Percentiles rank a stretch among this genome's conserved stretches.
Conservation (phyloP, 2,329 filamentous ascomycete genomes). For the Xylariaceae sp. region DNA sequence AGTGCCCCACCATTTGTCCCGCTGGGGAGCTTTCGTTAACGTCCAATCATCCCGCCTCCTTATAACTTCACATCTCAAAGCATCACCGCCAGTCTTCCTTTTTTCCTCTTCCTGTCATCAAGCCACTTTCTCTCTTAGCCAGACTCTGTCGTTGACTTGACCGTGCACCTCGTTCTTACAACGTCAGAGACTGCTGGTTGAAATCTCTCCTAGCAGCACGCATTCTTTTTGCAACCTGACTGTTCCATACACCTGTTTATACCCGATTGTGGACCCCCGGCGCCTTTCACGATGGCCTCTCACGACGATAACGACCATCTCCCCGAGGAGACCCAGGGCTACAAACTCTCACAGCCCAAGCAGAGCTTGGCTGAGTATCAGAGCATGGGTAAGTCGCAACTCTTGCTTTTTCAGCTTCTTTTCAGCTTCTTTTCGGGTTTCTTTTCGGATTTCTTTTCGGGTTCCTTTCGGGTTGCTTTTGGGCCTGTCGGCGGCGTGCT, state of each 20-base stretch:
- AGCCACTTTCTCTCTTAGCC: not conserved
- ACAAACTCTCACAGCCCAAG: slow-evolving; percentile 95
- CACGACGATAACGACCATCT: slow-evolving; percentile 73
- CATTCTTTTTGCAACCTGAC: not conserved
- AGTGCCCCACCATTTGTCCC: slow-evolving; percentile 21
- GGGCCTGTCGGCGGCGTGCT: not conserved
- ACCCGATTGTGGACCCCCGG: not conserved
- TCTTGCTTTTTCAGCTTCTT: slow-evolving; percentile 1
- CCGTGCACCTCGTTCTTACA: not conserved
- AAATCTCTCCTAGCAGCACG: not conserved
- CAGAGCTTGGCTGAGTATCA: slow-evolving; percentile 94
- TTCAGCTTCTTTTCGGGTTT: not conserved
- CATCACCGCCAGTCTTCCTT: slow-evolving; percentile 28
- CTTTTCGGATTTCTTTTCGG: not conserved
- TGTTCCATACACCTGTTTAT: not conserved
- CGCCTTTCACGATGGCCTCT: slow-evolving; percentile 53
- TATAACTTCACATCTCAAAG: slow-evolving; percentile 18
- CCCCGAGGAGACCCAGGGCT: slow-evolving; percentile 85
- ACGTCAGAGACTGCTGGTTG: not conserved
- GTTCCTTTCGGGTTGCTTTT: not conserved
- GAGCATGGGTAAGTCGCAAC: slow-evolving; percentile 68
- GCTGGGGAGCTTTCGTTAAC: slow-evolving; percentile 19
- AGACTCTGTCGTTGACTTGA: not conserved
- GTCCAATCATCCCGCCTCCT: slow-evolving; percentile 17
- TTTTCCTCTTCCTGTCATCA: slow-evolving; percentile 6